Evolutionary conservation across 2,329 filamentous ascomycete species (phyloP).

Genomic region (Paracoccidioides lutzii): DNA sequence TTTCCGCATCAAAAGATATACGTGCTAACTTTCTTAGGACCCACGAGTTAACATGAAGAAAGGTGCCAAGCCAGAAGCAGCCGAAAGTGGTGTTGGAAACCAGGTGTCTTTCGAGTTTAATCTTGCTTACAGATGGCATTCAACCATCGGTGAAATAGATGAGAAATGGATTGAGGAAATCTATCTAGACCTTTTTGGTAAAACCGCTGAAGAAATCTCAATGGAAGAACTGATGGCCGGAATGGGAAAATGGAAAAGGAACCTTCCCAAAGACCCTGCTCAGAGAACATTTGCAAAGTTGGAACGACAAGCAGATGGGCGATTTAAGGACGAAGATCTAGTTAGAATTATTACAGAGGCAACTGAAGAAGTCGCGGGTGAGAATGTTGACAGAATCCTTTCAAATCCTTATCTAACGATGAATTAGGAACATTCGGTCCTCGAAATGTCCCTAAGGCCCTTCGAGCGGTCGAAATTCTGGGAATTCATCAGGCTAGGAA

Average conservation of each 20-base stretch:
- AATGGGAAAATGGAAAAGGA: constrained; percentile 44
- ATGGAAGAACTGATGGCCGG: constrained; percentile 29
- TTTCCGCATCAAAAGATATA: not conserved
- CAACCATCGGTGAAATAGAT: constrained; percentile 54
- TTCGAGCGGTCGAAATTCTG: constrained; percentile 64
- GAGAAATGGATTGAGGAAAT: constrained; percentile 59
- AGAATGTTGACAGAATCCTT: constrained; percentile 24
- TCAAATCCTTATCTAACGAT: not conserved
- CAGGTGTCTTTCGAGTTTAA: constrained; percentile 43
- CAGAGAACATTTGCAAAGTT: constrained; percentile 51
- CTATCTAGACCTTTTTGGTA: constrained; percentile 29
- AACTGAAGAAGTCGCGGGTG: constrained; percentile 58
- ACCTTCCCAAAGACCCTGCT: constrained; percentile 47
- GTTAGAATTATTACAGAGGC: constrained; percentile 50
- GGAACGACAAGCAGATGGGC: constrained; percentile 46
- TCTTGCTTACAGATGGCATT: constrained; percentile 45
- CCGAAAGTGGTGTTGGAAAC: constrained; percentile 35
- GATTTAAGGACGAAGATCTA: constrained; percentile 56
- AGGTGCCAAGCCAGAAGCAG: constrained; percentile 13
- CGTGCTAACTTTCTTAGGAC: constrained; percentile 15
- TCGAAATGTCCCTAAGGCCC: constrained; percentile 56
- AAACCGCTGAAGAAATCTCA: constrained; percentile 11
- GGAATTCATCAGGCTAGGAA: constrained; percentile 64
- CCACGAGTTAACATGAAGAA: constrained; percentile 26
- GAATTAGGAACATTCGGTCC: constrained; percentile 39